A percentile compares a stretch with the other conserved stretches of the same genome.
phyloP scores from a whole-genome alignment of 1,139 yeast genomes.

The Yamadazyma sp. region DNA sequence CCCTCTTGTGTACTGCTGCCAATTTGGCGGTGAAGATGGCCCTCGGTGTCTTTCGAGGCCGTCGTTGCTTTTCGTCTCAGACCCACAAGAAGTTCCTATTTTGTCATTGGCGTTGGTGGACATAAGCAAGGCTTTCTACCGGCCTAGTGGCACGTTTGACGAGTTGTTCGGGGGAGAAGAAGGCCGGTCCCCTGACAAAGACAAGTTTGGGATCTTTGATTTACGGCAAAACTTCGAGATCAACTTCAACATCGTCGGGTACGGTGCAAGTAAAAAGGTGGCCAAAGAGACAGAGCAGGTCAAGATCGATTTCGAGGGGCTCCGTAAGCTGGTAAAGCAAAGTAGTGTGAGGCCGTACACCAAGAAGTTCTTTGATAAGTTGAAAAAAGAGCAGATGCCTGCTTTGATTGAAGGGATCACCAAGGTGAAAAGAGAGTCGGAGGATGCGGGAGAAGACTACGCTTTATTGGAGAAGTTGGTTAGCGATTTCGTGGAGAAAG shows the following conservation, averaged over 20 bases:
- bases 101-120: constrained; percentile 12
- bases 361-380: constrained; percentile 12
- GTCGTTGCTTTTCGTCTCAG: constrained; percentile 12
- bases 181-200: constrained; percentile 17
- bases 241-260: constrained; percentile 10
- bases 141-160: background rate
- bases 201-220: constrained; percentile 28
- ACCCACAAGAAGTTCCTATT: constrained; percentile 13
- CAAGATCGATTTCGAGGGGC: constrained; percentile 8
- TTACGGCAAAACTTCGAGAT: constrained; percentile 14
- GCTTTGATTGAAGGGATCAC: constrained; percentile 12
- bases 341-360: constrained; percentile 8
- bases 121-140: constrained; percentile 10
- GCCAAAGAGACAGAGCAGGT: constrained; percentile 5
- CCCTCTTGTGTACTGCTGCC: constrained; percentile 42
- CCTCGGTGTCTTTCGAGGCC: constrained; percentile 29
- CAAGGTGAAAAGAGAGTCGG: constrained; percentile 1
- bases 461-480: constrained; percentile 4
- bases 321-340: constrained; percentile 4
- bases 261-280: constrained; percentile 2
- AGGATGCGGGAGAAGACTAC: background rate
- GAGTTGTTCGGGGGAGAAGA: constrained; percentile 3
- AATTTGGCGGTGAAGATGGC: constrained; percentile 40
- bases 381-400: constrained; percentile 13
- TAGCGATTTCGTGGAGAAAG: constrained; percentile 1